Evolutionary conservation across 2,329 filamentous ascomycete species (phyloP).

Genomic region (Calonectria hawksworthii): DNA sequence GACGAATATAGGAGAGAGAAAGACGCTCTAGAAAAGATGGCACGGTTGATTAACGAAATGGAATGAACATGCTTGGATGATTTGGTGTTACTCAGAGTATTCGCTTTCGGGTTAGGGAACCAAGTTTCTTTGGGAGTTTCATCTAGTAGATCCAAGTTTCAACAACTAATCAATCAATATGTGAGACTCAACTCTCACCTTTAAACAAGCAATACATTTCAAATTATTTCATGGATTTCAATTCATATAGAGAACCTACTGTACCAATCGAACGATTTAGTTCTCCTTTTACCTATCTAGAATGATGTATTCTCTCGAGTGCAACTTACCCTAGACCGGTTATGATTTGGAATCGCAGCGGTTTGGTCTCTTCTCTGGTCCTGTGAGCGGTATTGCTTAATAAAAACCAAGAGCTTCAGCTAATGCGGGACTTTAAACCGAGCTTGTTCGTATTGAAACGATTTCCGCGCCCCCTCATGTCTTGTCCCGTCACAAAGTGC

Average conservation of each 20-base stretch:
- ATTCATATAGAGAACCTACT: background rate
- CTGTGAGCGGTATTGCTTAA: background rate
- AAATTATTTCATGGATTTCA: background rate
- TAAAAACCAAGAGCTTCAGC: background rate
- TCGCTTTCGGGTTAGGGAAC: background rate
- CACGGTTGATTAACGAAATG: background rate
- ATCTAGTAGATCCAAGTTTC: background rate
- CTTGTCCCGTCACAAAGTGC: background rate
- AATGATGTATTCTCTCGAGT: background rate
- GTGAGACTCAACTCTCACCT: background rate
- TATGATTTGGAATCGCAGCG: background rate
- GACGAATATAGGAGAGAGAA: background rate
- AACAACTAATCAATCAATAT: background rate
- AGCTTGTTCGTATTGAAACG: background rate
- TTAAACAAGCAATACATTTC: background rate
- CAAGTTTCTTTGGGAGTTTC: background rate
- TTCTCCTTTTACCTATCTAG: background rate
- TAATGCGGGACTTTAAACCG: background rate
- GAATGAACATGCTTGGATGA: background rate
- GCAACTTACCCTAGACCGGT: background rate
- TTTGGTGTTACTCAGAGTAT: too few species aligned
- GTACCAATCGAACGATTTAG: background rate
- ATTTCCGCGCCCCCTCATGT: background rate
- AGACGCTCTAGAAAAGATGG: background rate
- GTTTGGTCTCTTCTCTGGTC: background rate